Percentiles rank a stretch among this genome's conserved stretches.
Evolutionary conservation across 73 alveolate species (phyloP).

Genomic region (Paraurostyla sp.): DNA sequence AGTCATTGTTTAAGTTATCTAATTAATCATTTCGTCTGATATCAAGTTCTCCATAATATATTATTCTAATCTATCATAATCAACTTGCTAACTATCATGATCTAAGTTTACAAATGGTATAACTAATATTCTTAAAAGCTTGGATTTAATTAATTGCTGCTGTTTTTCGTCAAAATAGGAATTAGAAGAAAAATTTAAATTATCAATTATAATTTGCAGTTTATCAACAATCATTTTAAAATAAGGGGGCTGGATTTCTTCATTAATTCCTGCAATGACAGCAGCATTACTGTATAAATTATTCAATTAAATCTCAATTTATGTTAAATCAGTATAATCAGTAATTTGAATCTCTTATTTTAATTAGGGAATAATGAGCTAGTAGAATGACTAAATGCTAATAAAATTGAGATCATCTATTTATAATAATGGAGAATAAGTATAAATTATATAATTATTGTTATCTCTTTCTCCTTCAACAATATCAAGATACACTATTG

Average conservation of each 20-base stretch:
- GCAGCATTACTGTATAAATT: neutral
- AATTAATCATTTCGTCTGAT: neutral
- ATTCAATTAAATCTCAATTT: neutral
- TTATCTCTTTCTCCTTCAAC: neutral
- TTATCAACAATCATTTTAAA: neutral
- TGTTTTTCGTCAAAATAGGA: neutral
- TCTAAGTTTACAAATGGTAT: neutral
- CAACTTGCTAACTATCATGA: too few species aligned
- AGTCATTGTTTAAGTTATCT: neutral
- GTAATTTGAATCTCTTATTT: neutral
- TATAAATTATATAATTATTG: neutral
- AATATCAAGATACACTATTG: neutral
- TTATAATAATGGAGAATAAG: neutral
- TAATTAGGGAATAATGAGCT: constrained; percentile 3
- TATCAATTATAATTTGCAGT: neutral
- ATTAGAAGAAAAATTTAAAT: neutral
- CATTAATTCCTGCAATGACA: neutral
- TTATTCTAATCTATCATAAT: neutral
- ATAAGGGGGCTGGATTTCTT: neutral
- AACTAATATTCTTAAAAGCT: neutral
- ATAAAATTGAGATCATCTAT: neutral
- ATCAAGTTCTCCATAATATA: neutral
- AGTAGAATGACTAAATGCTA: neutral
- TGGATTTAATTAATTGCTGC: neutral
- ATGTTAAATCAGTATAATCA: constrained; percentile 24